Percentiles rank a stretch among this genome's conserved stretches.
Conservation (phyloP, 768 basidiomycete genomes). For the Wakefieldia striispora region DNA sequence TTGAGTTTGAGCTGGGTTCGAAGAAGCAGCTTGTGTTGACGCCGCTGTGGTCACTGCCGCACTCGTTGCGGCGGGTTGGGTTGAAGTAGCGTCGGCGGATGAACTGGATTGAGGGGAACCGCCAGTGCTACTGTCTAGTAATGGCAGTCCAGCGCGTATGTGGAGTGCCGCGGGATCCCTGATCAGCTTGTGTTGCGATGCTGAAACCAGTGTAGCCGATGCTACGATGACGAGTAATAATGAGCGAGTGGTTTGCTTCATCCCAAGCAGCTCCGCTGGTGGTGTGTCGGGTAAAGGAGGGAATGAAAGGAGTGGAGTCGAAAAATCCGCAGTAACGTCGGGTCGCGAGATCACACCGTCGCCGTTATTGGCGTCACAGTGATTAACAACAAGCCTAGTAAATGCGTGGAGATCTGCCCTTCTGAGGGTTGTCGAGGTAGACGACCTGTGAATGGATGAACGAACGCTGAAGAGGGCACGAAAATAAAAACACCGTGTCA, state of each 20-base stretch:
- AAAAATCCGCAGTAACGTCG: constrained; percentile 22
- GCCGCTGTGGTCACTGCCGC: background rate
- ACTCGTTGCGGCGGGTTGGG: constrained; percentile 1
- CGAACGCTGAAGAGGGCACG: constrained; percentile 3
- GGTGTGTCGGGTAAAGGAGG: constrained; percentile 2
- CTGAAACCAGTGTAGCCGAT: constrained; percentile 25
- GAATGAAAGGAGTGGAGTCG: constrained; percentile 23
- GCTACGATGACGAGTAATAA: constrained; percentile 29
- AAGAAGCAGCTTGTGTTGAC: constrained; percentile 3
- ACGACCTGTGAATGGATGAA: constrained; percentile 1
- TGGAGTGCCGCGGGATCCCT: constrained; percentile 11
- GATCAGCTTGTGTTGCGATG: constrained; percentile 20
- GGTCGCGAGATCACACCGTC: constrained; percentile 13
- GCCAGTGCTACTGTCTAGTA: background rate
- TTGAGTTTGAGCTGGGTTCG: constrained; percentile 10
- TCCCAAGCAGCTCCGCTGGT: constrained; percentile 16
- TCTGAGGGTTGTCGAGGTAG: background rate
- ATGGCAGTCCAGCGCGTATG: constrained; percentile 10
- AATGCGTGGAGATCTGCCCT: background rate
- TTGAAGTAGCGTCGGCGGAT: background rate
- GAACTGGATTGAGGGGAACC: background rate
- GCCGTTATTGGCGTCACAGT: constrained; percentile 8
- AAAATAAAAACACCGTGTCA: constrained; percentile 6
- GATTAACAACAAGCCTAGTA: background rate
- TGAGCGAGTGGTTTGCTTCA: constrained; percentile 21